Evolutionary conservation across 2,329 filamentous ascomycete species (phyloP), one percentile per base, ranked within the genome.

Genomic region (Fusarium sp.): DNA sequence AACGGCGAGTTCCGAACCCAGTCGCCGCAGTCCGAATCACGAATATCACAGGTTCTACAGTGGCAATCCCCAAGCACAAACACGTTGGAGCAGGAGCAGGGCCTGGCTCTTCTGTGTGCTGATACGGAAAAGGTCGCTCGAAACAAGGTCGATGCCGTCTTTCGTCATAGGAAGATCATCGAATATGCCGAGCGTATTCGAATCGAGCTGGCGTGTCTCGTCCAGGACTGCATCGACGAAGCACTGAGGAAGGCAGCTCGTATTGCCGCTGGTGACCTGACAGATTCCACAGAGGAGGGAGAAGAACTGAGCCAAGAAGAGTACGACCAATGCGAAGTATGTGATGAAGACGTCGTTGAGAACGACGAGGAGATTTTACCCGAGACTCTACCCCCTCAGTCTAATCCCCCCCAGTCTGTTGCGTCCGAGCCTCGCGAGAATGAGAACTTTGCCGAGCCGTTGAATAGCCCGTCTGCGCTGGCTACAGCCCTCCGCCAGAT

Each of bases 101-200:
- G 97, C 0, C 86, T 99, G 27, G 93, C 95, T 40, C 83, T 95
- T 30, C 86, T 99, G n/a, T 98, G 95, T 80, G 90, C 94, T 15
- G 97, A 99, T 80, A 98, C 95, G 0, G 95, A 97, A 81, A 92
- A 90, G 78, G 90, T 95, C 43, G 94, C 95, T 30, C 94, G 92
- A 79, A 90, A 93, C 52, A 99, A 99, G 81, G 94, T 98, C 2
- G 97, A 99, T 78, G 94, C 96, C 6, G 94, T 98, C 8, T 91
- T 97, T 73, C 93, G 97, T 37, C 95, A 98, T 82, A 92, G 96
- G 60, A 92, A 93, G 77, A 97, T 98, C 60, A 92, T 99, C 35
- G 97, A 99, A 81, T 99, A 99, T 81, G 92, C 95, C 0, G 97
- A 99, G 84, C 92, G 97, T 35, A 98, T 99, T 73, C 94, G 97